These are phyloP conservation scores for Amanita inopinata DNA, from an alignment of 768 basidiomycete species.

Conservation along the genomic window DNA sequence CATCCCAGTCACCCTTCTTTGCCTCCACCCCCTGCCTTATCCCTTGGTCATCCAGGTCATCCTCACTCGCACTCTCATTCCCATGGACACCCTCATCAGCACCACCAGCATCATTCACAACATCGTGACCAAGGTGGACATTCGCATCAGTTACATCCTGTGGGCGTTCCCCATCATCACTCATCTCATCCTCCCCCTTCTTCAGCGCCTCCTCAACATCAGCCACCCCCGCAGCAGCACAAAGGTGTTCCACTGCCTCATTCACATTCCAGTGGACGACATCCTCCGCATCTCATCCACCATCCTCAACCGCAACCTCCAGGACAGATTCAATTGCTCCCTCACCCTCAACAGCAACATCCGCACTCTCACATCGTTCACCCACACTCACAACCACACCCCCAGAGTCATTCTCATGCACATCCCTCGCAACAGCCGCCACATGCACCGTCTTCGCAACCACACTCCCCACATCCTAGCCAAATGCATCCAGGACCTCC, in stretches of 20 bases:
- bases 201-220: conserved; percentile 1
- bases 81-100: conserved; percentile 6
- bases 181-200: neutral
- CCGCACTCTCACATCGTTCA: conserved; percentile 2
- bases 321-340: conserved; percentile 7
- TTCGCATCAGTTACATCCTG: conserved; percentile 2
- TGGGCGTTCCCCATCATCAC: conserved; percentile 5
- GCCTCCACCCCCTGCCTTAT: conserved; percentile 2
- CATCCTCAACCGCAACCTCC: conserved; percentile 8
- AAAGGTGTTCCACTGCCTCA: conserved; percentile 2
- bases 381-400: conserved; percentile 1
- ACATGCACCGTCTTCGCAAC: conserved; percentile 4
- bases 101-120: conserved; percentile 6
- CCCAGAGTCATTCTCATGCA: neutral
- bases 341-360: conserved; percentile 5
- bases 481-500: conserved; percentile 7
- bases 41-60: conserved; percentile 2
- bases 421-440: conserved; percentile 7
- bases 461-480: conserved; percentile 6
- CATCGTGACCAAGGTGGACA: conserved; percentile 8
- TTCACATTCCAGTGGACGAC: conserved; percentile 1
- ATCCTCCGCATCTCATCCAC: conserved; percentile 4
- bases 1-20: neutral
- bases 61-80: conserved; percentile 6
- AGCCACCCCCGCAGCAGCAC: neutral